These are phyloP conservation scores for Exidia glandulosa DNA, from an alignment of 768 basidiomycete genomes.

Conservation along the genomic window DNA sequence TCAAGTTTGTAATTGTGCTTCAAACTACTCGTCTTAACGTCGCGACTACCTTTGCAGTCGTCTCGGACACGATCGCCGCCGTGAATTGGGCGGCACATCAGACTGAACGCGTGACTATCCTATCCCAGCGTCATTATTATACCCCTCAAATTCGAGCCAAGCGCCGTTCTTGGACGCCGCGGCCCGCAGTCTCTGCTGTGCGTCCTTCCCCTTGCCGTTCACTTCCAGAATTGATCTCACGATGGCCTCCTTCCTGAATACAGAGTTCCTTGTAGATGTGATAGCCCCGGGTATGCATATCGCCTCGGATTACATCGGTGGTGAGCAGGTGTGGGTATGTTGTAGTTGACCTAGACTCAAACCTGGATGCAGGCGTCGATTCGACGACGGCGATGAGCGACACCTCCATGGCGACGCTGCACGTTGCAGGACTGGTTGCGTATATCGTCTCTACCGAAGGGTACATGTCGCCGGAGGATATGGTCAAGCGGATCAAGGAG, in stretches of 20 bases:
- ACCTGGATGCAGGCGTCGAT: neutral
- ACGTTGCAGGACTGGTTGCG: neutral
- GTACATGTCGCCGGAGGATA: neutral
- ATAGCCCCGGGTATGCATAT: conserved; percentile 7
- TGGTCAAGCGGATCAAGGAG: no score
- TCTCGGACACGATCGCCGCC: no score
- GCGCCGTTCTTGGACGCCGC: neutral
- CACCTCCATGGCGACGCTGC: conserved; percentile 6
- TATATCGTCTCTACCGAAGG: neutral
- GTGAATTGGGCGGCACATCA: no score
- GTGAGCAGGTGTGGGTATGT: no score
- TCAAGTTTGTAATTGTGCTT: no score
- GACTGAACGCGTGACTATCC: no score
- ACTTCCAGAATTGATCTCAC: conserved; percentile 3
- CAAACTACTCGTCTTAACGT: no score
- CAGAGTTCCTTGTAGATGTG: conserved; percentile 4
- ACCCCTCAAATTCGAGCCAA: conserved; percentile 3
- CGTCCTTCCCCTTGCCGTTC: no score
- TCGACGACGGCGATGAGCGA: neutral
- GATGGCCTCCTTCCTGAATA: conserved; percentile 8
- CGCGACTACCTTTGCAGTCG: no score
- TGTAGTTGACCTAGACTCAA: no score
- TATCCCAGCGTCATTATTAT: conserved; percentile 7
- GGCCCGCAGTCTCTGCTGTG: no score
- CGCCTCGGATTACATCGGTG: conserved; percentile 5